Base-by-base conservation (phyloP, 352 stramenopile species). In the Albugo candida region DNA sequence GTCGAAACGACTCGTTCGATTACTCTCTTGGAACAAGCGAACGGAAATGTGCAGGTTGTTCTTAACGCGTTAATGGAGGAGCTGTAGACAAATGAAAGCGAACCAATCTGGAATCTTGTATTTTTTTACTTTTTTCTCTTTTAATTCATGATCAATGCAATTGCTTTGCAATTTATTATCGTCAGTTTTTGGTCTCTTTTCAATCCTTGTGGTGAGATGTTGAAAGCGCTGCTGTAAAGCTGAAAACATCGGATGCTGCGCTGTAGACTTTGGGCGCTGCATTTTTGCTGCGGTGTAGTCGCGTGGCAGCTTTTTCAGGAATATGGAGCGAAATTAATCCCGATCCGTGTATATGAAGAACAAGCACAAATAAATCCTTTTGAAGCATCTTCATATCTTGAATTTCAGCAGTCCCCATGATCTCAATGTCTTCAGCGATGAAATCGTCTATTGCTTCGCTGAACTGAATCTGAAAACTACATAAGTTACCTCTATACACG, bases 1-100 rank as follows among this genome's bases (percentile, higher is more conserved):
- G 67, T 70, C 4, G 67, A 83, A 31, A 51, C 66, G 16, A 48
- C 43, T 13, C 36, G 52, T 19, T 54, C 72, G 24, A 67, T 86
- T 45, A 67, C 81, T 43, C 65, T 64, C 49, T 61, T 91, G 39
- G 75, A 88, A 67, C 65, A 78, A 52, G 73, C 64, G 61, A 78
- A 83, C 42, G 78, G 78, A 58, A 81, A 91, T 48, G 71, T 91
- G 38, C 58, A 84, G 52, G 61, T 88, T 11, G 78, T 85, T 37
- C 19, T 91, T 17, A 86, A 91, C 64, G 60, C 69, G 37, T 44
- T 91, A 24, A 84, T 87, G 72, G 75, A 84, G 48, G 66, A 79
- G 53, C 69, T 76, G 65, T 83, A 82, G 67, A 62, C 53, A 41
- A 43, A 19, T 43, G 13, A 57, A 47, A 3, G 44, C 21, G 13